Base-by-base conservation (phyloP, 108 stramenopile species). In the Cyclotella baltica region DNA sequence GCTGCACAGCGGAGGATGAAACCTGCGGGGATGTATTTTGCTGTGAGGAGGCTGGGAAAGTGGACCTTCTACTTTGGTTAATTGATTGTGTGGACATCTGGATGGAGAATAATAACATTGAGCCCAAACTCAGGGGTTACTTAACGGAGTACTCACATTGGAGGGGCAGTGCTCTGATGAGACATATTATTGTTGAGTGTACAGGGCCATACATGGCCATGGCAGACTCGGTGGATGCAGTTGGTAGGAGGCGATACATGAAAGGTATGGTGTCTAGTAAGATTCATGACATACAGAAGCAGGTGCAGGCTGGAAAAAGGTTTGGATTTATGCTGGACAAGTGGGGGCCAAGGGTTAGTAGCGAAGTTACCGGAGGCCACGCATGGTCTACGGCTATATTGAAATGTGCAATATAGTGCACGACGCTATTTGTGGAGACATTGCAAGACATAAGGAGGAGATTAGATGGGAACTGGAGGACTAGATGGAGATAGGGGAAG, bases 81-180 rank as follows among this genome's bases (percentile, higher is more conserved):
- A 57, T 71, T 27, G 70, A 58, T 71, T 37, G 57, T n/a, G 3
- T 71, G 18, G 70, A 37, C 8, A 36, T 50, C 10, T 67, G 66
- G 66, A 22, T 67, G 66, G 11, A 50, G 66, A 13, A 67, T 29
- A 8, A 47, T 29, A 47, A 27, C 4, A 67, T 47, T 8, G 66
- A 67, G 3, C 29, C 19, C 4, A 50, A 10, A 35, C 33, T 67
- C 4, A 20, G 28, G 15, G 10, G 19, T n/a, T n/a, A 25, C 27
- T 4, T 67, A 11, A 30, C 29, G 4, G 47, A n/a, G 28, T 67
- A 67, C 19, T 43, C 66, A 3, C 46, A 67, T 15, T 43, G 66
- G 22, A 30, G 66, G 33, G 66, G 66, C 1, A 47, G 66, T 11
- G 25, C 9, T 50, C 22, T 28, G 6, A 48, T 67, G 46, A 4